Conservation (phyloP, 805 yeast species). For the Blastobotrys americana region DNA sequence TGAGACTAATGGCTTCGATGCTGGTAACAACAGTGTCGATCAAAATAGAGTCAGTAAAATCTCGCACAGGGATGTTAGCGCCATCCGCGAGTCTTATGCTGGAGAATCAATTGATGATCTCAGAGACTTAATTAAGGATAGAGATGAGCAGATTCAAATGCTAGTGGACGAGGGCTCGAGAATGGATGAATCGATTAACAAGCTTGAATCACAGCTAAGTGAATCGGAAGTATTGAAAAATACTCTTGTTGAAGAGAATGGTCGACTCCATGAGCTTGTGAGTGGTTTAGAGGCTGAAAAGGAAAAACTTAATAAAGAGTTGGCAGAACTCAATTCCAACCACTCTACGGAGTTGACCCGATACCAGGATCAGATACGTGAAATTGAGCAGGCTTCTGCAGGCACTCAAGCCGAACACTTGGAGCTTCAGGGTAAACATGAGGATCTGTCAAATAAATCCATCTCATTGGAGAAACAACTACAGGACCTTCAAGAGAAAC, state of each 20-base stretch:
- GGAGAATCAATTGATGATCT: slow-evolving; percentile 1
- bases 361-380: slow-evolving; percentile 4
- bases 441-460: not conserved
- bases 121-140: slow-evolving; percentile 15
- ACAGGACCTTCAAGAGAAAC: not conserved
- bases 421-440: slow-evolving; percentile 1
- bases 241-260: slow-evolving; percentile 24
- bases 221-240: slow-evolving; percentile 24
- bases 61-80: slow-evolving; percentile 2
- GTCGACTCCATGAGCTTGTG: slow-evolving; percentile 25
- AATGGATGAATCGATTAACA: slow-evolving; percentile 36
- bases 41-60: not conserved
- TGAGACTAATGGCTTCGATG: not conserved
- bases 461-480: not conserved
- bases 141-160: slow-evolving; percentile 39
- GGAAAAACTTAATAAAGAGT: slow-evolving; percentile 2
- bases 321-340: not conserved
- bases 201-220: slow-evolving; percentile 22
- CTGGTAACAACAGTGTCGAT: too few relatives aligned
- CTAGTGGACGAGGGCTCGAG: slow-evolving; percentile 42
- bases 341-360: slow-evolving; percentile 1
- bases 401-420: slow-evolving; percentile 2
- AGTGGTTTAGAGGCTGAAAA: slow-evolving; percentile 17
- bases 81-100: not conserved
- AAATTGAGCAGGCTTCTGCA: slow-evolving; percentile 1